Conservation (phyloP, 148 eudicot genomes). For the Vaccinium myrtillus region DNA sequence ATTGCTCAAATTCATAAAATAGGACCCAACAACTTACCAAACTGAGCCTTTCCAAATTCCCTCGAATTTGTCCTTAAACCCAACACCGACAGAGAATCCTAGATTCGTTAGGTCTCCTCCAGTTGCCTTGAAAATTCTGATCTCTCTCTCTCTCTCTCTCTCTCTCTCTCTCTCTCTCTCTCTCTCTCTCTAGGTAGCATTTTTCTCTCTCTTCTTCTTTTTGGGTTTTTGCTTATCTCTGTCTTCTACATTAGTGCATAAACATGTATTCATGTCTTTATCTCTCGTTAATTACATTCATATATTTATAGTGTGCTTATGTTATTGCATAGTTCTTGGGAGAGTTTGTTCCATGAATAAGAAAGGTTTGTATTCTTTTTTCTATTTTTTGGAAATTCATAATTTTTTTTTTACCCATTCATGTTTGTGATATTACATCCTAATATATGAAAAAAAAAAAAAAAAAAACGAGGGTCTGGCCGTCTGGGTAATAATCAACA, state of each 20-base stretch:
- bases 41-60: background rate
- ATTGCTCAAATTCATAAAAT: too few species aligned
- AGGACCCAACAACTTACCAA: background rate
- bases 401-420: background rate
- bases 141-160: background rate
- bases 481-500: background rate
- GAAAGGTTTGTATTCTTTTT: background rate
- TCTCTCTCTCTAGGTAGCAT: too few species aligned
- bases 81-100: background rate
- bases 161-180: too few species aligned
- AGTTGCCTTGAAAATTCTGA: background rate
- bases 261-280: background rate
- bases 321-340: background rate
- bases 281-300: too few species aligned
- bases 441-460: background rate
- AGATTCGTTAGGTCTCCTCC: background rate
- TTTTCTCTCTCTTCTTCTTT: background rate
- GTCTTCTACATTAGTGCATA: background rate
- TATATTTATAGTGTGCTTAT: background rate
- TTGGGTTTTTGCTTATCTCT: background rate
- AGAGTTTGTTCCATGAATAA: background rate
- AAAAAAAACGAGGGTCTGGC: too few species aligned
- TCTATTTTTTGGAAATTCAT: background rate
- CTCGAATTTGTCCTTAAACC: background rate
- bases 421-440: background rate